Evolutionary conservation across 257 asterid species (phyloP), one percentile per base, ranked within the genome.

Genomic region (Handroanthus guayacan): DNA sequence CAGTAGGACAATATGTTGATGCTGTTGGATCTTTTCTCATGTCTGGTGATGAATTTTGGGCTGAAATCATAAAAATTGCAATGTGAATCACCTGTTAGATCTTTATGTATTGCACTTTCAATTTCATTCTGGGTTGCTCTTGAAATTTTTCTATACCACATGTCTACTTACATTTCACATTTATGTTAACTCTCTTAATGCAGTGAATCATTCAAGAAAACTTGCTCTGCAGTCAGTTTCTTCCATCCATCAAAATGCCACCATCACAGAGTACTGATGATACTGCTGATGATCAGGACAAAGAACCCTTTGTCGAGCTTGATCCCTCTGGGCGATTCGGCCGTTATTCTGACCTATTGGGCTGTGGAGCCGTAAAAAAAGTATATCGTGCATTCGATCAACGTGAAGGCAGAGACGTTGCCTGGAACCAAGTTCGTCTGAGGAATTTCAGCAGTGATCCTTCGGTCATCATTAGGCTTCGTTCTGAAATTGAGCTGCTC

Each of bases 361-460:
- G 90, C 7, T 36, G 76, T 3, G 90, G 90, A 18, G 87, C 90
- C 0, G 87, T 84, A 39, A 86, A 86, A 39, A 86, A 80, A 36
- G 90, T 86, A 18, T 86, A 86, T 8, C 82, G 86, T 3, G 86
- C 86, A 1, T 86, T 86, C 64, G 87, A 86, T 9, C 86, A 83
- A 13, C 67, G 69, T 0, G 90, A 86, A 75, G 90, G 87, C 25
- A 76, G 63, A 6, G 90, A 86, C 43, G 90, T 86, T 6, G 90
- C 87, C 0, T 83, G 90, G 90, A 81, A 86, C 75, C 87, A 86
- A 54, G 90, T 86, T 41, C 83, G 80, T 3, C 83, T 86, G 16
- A 43, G 82, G 60, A 83, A 79, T 56, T 86, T 79, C 83, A 75
- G 71, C 76, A 72, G 83, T 36, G 90, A 84, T 64, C 86, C 85